Conservation (phyloP, 75 land plant species). For the Larix kaempferi region DNA sequence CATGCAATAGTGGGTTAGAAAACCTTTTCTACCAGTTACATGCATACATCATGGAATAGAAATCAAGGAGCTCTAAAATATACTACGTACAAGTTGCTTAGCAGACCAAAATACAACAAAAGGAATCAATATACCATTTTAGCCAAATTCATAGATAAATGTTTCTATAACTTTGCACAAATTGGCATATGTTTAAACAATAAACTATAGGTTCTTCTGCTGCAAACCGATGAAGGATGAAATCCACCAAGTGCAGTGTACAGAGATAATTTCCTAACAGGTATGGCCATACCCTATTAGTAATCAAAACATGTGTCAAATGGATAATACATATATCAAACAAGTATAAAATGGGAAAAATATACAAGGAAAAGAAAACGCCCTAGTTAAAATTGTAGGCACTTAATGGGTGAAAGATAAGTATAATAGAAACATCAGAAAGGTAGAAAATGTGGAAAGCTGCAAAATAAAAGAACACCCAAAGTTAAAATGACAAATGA, state of each 20-base stretch:
- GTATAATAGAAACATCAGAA: no score
- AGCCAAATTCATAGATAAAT: not conserved
- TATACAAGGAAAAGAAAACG: not conserved
- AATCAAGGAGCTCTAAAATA: not conserved
- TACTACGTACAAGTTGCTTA: not conserved
- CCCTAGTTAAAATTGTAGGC: not conserved
- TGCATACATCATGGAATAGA: not conserved
- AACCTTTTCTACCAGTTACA: not conserved
- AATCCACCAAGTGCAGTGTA: conserved; percentile 93
- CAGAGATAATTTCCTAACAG: conserved; percentile 82
- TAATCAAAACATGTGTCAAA: not conserved
- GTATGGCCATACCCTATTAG: conserved; percentile 87
- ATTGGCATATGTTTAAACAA: not conserved
- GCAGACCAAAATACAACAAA: no score
- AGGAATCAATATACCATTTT: not conserved
- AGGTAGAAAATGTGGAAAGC: not conserved
- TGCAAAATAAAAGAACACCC: not conserved
- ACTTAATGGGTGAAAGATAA: not conserved
- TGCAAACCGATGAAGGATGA: conserved; percentile 79
- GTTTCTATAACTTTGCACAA: not conserved
- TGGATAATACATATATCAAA: not conserved
- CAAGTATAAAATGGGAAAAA: not conserved
- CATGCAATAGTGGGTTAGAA: not conserved
- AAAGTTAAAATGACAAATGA: not conserved
- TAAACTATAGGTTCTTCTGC: not conserved